These are phyloP conservation scores for Salvia miltiorrhiza DNA, from an alignment of 257 asterid species.

Conservation along the genomic window DNA sequence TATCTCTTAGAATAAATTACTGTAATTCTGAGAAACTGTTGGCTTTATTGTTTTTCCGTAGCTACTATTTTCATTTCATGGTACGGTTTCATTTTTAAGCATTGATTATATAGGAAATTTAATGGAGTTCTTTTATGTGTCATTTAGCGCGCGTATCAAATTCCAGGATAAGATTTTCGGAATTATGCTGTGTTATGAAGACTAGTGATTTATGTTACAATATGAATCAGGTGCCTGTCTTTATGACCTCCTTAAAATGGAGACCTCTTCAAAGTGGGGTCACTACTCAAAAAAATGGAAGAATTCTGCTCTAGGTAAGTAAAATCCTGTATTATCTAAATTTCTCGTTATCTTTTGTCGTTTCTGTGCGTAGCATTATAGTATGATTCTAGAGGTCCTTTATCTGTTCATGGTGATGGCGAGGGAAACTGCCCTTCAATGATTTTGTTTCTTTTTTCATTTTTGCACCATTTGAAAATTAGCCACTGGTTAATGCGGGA, in stretches of 20 bases:
- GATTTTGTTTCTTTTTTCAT: not conserved
- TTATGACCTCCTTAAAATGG: slow-evolving; percentile 54
- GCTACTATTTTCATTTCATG: not conserved
- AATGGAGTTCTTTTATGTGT: not conserved
- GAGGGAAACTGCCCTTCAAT: not conserved
- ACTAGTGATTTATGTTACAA: not conserved
- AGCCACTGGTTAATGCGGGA: not conserved
- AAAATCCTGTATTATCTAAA: not conserved
- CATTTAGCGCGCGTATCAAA: not conserved
- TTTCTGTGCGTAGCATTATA: not conserved
- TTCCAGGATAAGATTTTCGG: not conserved
- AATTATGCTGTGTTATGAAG: not conserved
- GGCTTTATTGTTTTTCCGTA: not conserved
- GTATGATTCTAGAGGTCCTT: not conserved
- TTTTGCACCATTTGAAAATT: not conserved
- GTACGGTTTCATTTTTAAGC: not conserved
- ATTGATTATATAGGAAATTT: not conserved
- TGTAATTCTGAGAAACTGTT: not conserved
- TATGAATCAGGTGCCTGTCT: slow-evolving; percentile 48
- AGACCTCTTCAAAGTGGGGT: slow-evolving; percentile 46
- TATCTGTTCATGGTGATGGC: not conserved
- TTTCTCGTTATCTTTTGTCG: not conserved
- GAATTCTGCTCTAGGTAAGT: slow-evolving; percentile 37
- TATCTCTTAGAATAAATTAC: slow-evolving; percentile 4
- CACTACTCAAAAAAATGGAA: slow-evolving; percentile 19